These are phyloP conservation scores for Pythium dissimile DNA, from an alignment of 352 stramenopile genomes.

Conservation along the genomic window DNA sequence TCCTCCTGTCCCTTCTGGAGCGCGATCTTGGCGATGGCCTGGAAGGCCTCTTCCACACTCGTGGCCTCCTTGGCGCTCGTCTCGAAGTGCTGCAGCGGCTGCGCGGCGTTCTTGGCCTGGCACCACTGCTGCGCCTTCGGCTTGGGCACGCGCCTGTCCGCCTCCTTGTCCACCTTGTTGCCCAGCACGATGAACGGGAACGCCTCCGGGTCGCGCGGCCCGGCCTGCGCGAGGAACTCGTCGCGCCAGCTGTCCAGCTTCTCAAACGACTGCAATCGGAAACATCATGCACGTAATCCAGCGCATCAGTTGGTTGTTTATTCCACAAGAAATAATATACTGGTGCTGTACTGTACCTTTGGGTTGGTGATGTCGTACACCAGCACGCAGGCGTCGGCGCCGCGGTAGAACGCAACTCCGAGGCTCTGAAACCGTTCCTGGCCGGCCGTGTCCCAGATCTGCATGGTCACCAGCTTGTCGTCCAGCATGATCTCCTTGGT, in stretches of 20 bases:
- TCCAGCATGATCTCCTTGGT: slow-evolving; percentile 96
- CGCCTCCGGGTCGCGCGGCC: slow-evolving; percentile 83
- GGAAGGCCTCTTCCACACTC: slow-evolving; percentile 97
- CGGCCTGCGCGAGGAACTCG: slow-evolving; percentile 95
- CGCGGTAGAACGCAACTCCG: slow-evolving; percentile 98
- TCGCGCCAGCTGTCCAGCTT: slow-evolving; percentile 97
- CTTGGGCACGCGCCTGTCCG: slow-evolving; percentile 82
- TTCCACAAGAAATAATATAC: not conserved
- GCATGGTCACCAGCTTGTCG: slow-evolving; percentile 95
- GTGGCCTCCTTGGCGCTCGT: slow-evolving; percentile 97
- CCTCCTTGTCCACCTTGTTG: slow-evolving; percentile 98
- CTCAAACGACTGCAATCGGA: slow-evolving; percentile 90
- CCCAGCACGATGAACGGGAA: slow-evolving; percentile 98
- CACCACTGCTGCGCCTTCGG: slow-evolving; percentile 94
- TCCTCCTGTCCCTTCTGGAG: slow-evolving; percentile 86
- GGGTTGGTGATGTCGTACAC: slow-evolving; percentile 99
- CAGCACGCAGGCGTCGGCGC: slow-evolving; percentile 97
- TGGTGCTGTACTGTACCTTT: slow-evolving; percentile 45
- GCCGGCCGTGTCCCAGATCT: slow-evolving; percentile 99
- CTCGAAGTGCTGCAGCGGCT: slow-evolving; percentile 96
- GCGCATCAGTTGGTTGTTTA: too few relatives aligned
- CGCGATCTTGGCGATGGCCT: slow-evolving; percentile 88
- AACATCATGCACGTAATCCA: too few relatives aligned
- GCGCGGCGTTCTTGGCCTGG: slow-evolving; percentile 76
- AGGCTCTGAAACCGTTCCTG: slow-evolving; percentile 99